These are phyloP conservation scores for Cyberlindnera suaveolens DNA, from an alignment of 805 yeast genomes.

Conservation along the genomic window DNA sequence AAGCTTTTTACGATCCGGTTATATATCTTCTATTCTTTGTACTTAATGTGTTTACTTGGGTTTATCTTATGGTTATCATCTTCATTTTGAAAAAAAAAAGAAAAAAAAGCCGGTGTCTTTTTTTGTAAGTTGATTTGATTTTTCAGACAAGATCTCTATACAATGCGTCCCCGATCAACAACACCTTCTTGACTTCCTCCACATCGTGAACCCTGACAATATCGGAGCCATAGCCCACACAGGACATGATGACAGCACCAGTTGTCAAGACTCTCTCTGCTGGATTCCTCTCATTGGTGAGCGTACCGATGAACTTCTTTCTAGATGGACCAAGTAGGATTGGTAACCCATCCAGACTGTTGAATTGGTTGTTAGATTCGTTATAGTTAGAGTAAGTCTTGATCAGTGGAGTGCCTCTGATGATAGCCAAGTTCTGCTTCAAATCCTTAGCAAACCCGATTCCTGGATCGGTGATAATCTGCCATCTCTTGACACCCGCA, in stretches of 20 bases:
- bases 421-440: slow-evolving; percentile 61
- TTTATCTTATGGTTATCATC: slow-evolving; percentile 1
- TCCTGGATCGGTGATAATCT: slow-evolving; percentile 89
- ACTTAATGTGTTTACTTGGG: slow-evolving; percentile 4
- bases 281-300: slow-evolving; percentile 54
- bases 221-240: slow-evolving; percentile 68
- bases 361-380: slow-evolving; percentile 16
- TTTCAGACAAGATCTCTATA: slow-evolving; percentile 33
- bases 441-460: slow-evolving; percentile 88
- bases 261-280: slow-evolving; percentile 70
- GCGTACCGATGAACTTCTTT: slow-evolving; percentile 75
- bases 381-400: slow-evolving; percentile 43
- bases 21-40: slow-evolving; percentile 3
- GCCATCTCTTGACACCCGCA: slow-evolving; percentile 80
- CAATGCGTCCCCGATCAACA: slow-evolving; percentile 67
- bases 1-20: background rate
- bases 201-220: slow-evolving; percentile 89
- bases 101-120: background rate
- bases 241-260: slow-evolving; percentile 64
- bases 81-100: background rate
- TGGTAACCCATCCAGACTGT: slow-evolving; percentile 38
- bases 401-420: slow-evolving; percentile 41
- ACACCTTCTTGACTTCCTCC: slow-evolving; percentile 45
- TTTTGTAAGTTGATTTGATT: background rate
- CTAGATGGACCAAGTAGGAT: slow-evolving; percentile 83